Conservation (phyloP, 768 basidiomycete genomes). For the Pisolithus microcarpus region DNA sequence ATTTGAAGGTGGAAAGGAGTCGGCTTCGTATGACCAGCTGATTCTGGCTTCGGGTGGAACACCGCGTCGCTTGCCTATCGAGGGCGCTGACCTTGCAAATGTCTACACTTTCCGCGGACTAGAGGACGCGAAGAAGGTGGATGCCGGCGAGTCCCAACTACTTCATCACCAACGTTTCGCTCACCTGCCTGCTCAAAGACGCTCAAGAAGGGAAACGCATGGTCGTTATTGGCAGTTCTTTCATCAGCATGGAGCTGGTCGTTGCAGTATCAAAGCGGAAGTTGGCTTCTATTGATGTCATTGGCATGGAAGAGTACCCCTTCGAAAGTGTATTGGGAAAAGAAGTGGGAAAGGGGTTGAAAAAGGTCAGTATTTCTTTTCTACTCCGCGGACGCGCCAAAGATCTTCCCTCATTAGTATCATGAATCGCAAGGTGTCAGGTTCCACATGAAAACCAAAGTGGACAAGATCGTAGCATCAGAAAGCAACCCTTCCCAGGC, state of each 20-base stretch:
- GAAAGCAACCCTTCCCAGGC: slow-evolving; percentile 48
- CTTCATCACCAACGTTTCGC: neutral
- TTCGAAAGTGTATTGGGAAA: slow-evolving; percentile 79
- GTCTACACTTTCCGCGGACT: slow-evolving; percentile 71
- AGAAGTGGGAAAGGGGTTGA: slow-evolving; percentile 68
- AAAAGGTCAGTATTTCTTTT: slow-evolving; percentile 44
- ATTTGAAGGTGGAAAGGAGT: slow-evolving; percentile 52
- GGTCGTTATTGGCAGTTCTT: slow-evolving; percentile 83
- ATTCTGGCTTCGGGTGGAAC: slow-evolving; percentile 73
- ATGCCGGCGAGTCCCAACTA: slow-evolving; percentile 41
- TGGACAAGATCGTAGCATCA: slow-evolving; percentile 59
- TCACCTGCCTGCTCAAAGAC: slow-evolving; percentile 28
- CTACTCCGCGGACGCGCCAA: neutral
- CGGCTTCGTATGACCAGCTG: slow-evolving; percentile 63
- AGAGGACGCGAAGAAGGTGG: slow-evolving; percentile 63
- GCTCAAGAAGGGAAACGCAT: slow-evolving; percentile 66
- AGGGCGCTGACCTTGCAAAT: slow-evolving; percentile 66
- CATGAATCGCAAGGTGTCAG: slow-evolving; percentile 78
- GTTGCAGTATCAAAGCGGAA: slow-evolving; percentile 65
- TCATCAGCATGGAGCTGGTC: slow-evolving; percentile 92
- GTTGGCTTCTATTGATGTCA: slow-evolving; percentile 74
- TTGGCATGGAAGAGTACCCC: slow-evolving; percentile 77
- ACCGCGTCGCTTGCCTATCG: slow-evolving; percentile 70
- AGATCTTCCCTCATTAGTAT: slow-evolving; percentile 36
- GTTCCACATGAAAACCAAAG: slow-evolving; percentile 71